A percentile compares a stretch with the other conserved stretches of the same genome.
Conservation (phyloP, 2,329 filamentous ascomycete genomes). For the Trichoderma sp. region DNA sequence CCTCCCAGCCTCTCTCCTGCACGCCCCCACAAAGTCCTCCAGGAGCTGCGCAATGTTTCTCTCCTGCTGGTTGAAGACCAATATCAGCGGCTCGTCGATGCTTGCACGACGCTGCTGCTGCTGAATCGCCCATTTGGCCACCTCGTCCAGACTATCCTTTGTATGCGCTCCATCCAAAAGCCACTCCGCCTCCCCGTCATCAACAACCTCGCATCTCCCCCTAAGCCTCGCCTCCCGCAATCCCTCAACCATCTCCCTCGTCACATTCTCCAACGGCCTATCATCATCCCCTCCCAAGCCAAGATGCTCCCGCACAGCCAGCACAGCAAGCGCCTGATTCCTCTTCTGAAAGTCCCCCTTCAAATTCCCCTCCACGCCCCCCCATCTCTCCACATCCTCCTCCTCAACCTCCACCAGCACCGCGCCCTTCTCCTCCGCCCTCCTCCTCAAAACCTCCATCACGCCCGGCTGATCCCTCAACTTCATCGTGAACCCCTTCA, state of each 20-base stretch:
- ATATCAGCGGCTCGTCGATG: conserved; percentile 45
- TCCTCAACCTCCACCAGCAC: conserved; percentile 48
- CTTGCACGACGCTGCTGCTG: conserved; percentile 43
- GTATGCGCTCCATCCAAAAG: conserved; percentile 89
- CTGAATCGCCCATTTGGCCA: conserved; percentile 74
- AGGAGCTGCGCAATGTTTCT: conserved; percentile 72
- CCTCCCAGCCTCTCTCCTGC: conserved; percentile 46
- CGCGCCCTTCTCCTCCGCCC: conserved; percentile 59
- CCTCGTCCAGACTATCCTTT: conserved; percentile 75
- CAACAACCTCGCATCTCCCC: conserved; percentile 75
- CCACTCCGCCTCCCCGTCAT: conserved; percentile 63
- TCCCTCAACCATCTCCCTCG: conserved; percentile 60
- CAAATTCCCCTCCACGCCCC: conserved; percentile 47
- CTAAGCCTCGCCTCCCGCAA: conserved; percentile 68
- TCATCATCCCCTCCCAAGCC: conserved; percentile 33
- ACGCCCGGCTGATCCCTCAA: conserved; percentile 42
- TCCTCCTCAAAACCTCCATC: conserved; percentile 57
- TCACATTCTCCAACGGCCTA: conserved; percentile 34
- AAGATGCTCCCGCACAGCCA: conserved; percentile 62
- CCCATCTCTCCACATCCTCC: conserved; percentile 45
- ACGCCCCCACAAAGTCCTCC: conserved; percentile 60
- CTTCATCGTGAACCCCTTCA: conserved; percentile 42
- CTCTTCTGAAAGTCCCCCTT: conserved; percentile 57
- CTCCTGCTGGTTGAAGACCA: conserved; percentile 94
- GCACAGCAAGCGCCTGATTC: conserved; percentile 61